A percentile compares a stretch with the other conserved stretches of the same genome.
Evolutionary conservation across 495 filamentous ascomycete species (phyloP).

Genomic region (Talaromyces wortmannii): DNA sequence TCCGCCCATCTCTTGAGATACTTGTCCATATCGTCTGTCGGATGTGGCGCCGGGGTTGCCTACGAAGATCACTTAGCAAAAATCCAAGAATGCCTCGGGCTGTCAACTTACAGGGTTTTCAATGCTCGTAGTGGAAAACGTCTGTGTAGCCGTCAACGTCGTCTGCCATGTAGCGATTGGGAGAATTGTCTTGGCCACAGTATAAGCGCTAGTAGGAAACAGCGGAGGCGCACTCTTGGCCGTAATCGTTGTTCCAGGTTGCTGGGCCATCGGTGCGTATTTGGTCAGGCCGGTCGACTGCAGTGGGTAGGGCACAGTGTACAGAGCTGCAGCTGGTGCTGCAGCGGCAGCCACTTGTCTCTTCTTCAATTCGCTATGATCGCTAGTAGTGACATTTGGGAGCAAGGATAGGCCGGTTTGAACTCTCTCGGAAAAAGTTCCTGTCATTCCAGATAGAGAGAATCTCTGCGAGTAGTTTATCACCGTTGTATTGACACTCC

Average conservation of each 20-base stretch:
- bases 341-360: constrained; percentile 17
- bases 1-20: constrained; percentile 56
- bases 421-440: constrained; percentile 45
- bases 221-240: constrained; percentile 45
- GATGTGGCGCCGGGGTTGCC: constrained; percentile 37
- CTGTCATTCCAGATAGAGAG: constrained; percentile 60
- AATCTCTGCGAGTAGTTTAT: constrained; percentile 60
- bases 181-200: constrained; percentile 51
- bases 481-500: constrained; percentile 39
- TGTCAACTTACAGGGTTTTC: constrained; percentile 57
- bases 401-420: constrained; percentile 32
- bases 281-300: constrained; percentile 54
- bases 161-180: constrained; percentile 47
- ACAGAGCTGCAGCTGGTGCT: constrained; percentile 12
- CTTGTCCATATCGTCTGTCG: constrained; percentile 50
- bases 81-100: background rate
- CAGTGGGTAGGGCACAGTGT: constrained; percentile 50
- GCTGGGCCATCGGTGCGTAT: constrained; percentile 69
- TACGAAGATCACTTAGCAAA: constrained; percentile 9
- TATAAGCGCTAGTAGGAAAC: constrained; percentile 56
- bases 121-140: constrained; percentile 46
- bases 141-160: constrained; percentile 54
- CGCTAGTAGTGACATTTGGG: constrained; percentile 27
- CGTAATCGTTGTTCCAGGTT: constrained; percentile 59
- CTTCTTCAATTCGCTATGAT: constrained; percentile 20